Evolutionary conservation across 208 protist genomes (phyloP).

Genomic region (Leptomonas seymouri): DNA sequence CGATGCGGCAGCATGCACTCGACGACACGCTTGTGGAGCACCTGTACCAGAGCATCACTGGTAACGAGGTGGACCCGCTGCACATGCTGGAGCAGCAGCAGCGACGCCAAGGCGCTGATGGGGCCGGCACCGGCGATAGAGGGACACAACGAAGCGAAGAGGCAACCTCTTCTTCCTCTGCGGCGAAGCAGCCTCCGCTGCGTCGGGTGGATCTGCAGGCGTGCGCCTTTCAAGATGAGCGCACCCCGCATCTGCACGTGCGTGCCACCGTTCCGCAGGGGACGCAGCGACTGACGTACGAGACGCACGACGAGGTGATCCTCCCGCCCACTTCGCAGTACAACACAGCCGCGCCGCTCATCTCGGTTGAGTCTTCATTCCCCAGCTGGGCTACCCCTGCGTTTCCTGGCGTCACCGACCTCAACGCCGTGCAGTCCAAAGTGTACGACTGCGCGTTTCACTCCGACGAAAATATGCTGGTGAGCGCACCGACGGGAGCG

Average conservation of each 20-base stretch:
- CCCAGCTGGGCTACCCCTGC: slow-evolving; percentile 66
- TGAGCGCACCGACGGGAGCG: slow-evolving; percentile 99
- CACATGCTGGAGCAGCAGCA: slow-evolving; percentile 27
- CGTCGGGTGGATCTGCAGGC: slow-evolving; percentile 74
- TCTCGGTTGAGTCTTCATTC: slow-evolving; percentile 43
- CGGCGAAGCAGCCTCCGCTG: slow-evolving; percentile 50
- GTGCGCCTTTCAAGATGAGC: slow-evolving; percentile 82
- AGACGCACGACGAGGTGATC: slow-evolving; percentile 86
- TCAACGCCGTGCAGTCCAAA: slow-evolving; percentile 98
- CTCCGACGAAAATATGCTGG: slow-evolving; percentile 97
- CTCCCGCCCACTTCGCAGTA: slow-evolving; percentile 70
- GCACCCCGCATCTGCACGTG: slow-evolving; percentile 70
- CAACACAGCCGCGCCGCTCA: slow-evolving; percentile 44
- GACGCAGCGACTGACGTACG: slow-evolving; percentile 71
- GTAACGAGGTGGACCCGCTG: slow-evolving; percentile 63
- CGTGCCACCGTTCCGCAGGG: slow-evolving; percentile 72
- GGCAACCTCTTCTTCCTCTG: slow-evolving; percentile 10
- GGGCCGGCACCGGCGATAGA: not conserved
- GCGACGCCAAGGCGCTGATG: not conserved
- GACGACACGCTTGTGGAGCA: slow-evolving; percentile 61
- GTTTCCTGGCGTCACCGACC: slow-evolving; percentile 65
- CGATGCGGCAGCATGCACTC: slow-evolving; percentile 69
- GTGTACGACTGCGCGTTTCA: slow-evolving; percentile 95
- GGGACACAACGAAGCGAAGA: slow-evolving; percentile 8
- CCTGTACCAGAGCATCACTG: slow-evolving; percentile 85